A percentile compares a stretch with the other conserved stretches of the same genome.
phyloP scores from a whole-genome alignment of 495 filamentous ascomycete species.

The Xylaria longipes region DNA sequence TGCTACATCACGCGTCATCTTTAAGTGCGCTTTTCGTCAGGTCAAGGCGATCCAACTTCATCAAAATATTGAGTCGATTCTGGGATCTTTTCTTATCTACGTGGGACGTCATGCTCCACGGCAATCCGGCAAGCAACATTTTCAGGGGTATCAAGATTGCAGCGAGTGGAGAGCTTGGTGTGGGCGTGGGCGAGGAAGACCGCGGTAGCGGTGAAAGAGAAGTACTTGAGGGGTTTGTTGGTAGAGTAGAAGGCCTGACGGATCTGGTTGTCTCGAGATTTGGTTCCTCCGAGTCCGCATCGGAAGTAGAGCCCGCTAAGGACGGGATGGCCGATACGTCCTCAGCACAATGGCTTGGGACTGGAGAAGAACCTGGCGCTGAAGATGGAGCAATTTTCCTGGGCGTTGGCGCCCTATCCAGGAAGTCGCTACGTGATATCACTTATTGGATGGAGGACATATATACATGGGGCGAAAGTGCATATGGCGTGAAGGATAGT shows the following conservation, averaged over 20 bases:
- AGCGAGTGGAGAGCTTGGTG: slow-evolving; percentile 86
- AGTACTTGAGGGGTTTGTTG: slow-evolving; percentile 84
- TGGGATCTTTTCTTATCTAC: slow-evolving; percentile 81
- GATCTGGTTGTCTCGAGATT: slow-evolving; percentile 89
- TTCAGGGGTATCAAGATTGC: slow-evolving; percentile 89
- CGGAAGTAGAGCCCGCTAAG: slow-evolving; percentile 20
- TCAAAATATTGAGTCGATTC: slow-evolving; percentile 72
- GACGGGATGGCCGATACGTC: slow-evolving; percentile 29
- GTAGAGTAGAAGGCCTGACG: slow-evolving; percentile 70
- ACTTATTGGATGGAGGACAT: slow-evolving; percentile 85
- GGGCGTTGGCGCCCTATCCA: slow-evolving; percentile 71
- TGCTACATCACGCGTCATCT: slow-evolving; percentile 81
- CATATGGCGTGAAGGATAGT: slow-evolving; percentile 82
- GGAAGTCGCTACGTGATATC: slow-evolving; percentile 67
- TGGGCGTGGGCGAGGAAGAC: slow-evolving; percentile 94
- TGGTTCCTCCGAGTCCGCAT: slow-evolving; percentile 58
- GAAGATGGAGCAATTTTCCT: slow-evolving; percentile 86
- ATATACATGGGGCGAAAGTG: slow-evolving; percentile 74
- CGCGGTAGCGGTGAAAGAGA: slow-evolving; percentile 90
- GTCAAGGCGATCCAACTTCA: slow-evolving; percentile 53
- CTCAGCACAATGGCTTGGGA: slow-evolving; percentile 68
- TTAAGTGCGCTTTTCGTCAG: slow-evolving; percentile 70
- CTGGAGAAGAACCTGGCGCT: slow-evolving; percentile 64
- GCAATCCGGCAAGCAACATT: slow-evolving; percentile 81
- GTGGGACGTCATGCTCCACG: slow-evolving; percentile 90